phyloP scores from a whole-genome alignment of 805 yeast genomes.

The Pichia californica region DNA sequence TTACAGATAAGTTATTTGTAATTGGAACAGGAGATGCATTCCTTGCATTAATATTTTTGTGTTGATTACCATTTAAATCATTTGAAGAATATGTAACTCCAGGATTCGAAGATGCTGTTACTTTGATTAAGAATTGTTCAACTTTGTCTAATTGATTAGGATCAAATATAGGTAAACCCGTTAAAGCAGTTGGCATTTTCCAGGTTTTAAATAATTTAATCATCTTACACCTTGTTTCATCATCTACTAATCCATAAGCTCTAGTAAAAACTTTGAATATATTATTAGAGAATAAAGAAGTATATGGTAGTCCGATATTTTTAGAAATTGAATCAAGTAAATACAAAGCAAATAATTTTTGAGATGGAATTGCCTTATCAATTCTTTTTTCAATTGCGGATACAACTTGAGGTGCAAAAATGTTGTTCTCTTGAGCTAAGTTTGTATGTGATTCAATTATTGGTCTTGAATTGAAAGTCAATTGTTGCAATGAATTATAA shows the following conservation, averaged over 20 bases:
- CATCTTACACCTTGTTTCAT: slow-evolving; percentile 64
- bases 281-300: slow-evolving; percentile 65
- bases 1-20: not conserved
- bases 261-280: slow-evolving; percentile 65
- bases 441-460: slow-evolving; percentile 79
- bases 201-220: slow-evolving; percentile 81
- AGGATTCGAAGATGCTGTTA: slow-evolving; percentile 35
- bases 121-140: slow-evolving; percentile 63
- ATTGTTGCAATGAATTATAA: slow-evolving; percentile 59
- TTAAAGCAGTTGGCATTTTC: slow-evolving; percentile 59
- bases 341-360: slow-evolving; percentile 79
- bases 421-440: slow-evolving; percentile 79
- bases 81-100: slow-evolving; percentile 6
- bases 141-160: slow-evolving; percentile 61
- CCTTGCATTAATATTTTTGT: not conserved
- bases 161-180: slow-evolving; percentile 69
- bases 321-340: slow-evolving; percentile 88
- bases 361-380: slow-evolving; percentile 69
- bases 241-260: slow-evolving; percentile 75
- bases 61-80: not conserved
- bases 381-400: slow-evolving; percentile 71
- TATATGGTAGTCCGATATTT: slow-evolving; percentile 85
- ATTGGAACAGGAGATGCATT: not conserved
- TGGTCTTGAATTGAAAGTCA: slow-evolving; percentile 86
- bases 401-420: slow-evolving; percentile 70